Evolutionary conservation across 495 filamentous ascomycete species (phyloP), one percentile per base, ranked within the genome.

Genomic region (Neurospora tetraspora): DNA sequence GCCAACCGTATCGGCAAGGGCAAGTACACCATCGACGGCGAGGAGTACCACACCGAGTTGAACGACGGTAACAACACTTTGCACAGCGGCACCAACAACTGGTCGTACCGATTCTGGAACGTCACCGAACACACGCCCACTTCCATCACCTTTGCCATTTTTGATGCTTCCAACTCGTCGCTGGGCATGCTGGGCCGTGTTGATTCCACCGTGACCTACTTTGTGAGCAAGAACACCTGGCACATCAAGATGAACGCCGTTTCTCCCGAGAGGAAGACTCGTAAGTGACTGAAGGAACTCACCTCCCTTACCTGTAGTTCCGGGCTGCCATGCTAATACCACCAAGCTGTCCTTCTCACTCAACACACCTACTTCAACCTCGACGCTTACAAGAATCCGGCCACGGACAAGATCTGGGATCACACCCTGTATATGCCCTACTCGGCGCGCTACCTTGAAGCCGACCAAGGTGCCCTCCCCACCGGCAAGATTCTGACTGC

Each of bases 351-450:
- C 79, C 91, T 93, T 86, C 89, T 95, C 39, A 85, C 84, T 71
- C 92, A 93, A 76, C 91, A 93, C 83, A 89, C 92, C 72, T 96
- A 95, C 84, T 95, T 92, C 89, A 95, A 94, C 82, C 86, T 96
- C 69, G 93, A 94, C 77, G 93, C 88, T 12, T 95, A 92, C 84
- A 83, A 80, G 45, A 85, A 89, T 76, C 86, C 88, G 0, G 73
- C 81, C 59, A 88, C 89, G 36, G 82, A 86, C 69, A 80, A 87
- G 11, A 89, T 93, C 74, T 87, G 93, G 77, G 89, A 94, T 73
- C 88, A 95, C 77, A 88, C 85, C 59, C 81, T 95, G 47, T 84
- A 91, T 76, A 83, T 94, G 75, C 93, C 93, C 7, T 89, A 91
- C 78, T 91, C 91, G 20, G 83, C 84, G 70, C 91, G 91, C 39